Evolutionary conservation across 371 early-diverging fungal species (phyloP).

Genomic region (Dichotomocladium elegans): DNA sequence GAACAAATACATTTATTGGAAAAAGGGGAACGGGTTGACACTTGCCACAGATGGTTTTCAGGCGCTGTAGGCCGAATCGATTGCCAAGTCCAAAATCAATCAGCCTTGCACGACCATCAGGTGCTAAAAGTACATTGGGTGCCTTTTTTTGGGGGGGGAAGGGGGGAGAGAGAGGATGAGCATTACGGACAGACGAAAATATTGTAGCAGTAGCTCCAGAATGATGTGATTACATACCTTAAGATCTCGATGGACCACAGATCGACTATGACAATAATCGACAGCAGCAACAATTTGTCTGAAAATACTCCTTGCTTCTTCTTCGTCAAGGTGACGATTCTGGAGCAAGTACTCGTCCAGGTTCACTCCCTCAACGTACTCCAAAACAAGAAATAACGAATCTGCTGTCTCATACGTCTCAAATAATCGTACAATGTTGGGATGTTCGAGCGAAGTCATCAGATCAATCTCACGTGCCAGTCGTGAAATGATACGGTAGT

Average conservation of each 20-base stretch:
- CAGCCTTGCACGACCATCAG: slow-evolving; percentile 49
- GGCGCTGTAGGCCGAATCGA: slow-evolving; percentile 56
- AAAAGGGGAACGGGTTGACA: too few species aligned
- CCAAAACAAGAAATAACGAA: slow-evolving; percentile 72
- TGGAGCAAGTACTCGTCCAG: slow-evolving; percentile 51
- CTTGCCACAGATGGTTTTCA: slow-evolving; percentile 76
- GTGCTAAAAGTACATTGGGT: slow-evolving; percentile 52
- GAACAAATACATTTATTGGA: too few species aligned
- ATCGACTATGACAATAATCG: slow-evolving; percentile 68
- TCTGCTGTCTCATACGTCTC: slow-evolving; percentile 87
- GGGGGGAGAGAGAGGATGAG: too few species aligned
- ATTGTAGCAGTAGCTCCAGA: not conserved
- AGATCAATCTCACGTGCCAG: slow-evolving; percentile 85
- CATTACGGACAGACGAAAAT: not conserved
- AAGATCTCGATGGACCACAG: slow-evolving; percentile 76
- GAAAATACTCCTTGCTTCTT: slow-evolving; percentile 60
- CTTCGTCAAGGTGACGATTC: slow-evolving; percentile 52
- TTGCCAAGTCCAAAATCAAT: slow-evolving; percentile 85
- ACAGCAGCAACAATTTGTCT: slow-evolving; percentile 67
- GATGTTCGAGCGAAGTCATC: slow-evolving; percentile 84
- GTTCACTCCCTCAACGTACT: slow-evolving; percentile 56
- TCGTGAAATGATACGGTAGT: slow-evolving; percentile 72
- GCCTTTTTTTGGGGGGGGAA: slow-evolving; percentile 34
- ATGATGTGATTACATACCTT: slow-evolving; percentile 41
- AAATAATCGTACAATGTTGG: slow-evolving; percentile 81